Evolutionary conservation across 176 grass and related monocot species (phyloP), one percentile per base, ranked within the genome.

Genomic region (Panicum miliaceum): DNA sequence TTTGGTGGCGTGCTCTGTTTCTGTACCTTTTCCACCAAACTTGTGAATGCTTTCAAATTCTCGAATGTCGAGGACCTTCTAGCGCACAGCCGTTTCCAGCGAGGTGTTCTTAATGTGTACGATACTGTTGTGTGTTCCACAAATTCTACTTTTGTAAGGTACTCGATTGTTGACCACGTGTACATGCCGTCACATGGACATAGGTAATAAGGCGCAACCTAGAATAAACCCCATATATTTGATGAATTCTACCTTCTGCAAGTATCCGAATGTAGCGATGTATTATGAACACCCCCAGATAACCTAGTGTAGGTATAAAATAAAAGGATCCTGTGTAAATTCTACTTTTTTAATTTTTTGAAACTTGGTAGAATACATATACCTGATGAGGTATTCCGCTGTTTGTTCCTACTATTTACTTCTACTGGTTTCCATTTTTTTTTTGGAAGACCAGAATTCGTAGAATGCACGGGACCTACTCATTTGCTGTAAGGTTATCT

Each of bases 191-290:
- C 22, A 81, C 22, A 41, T 68, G 36, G 9, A 41, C 34, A 26
- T 68, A 67, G 62, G 27, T 68, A 27, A 40, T 53, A 53, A 35
- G 20, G 64, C 8, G 35, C 29, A 66, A 50, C 10, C 43, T 79
- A 79, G 42, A 65, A 64, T 14, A 66, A 66, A 13, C 43, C 45
- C 45, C 69, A 72, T 72, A 51, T 36, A 52, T 51, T 80, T 34
- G 3, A 52, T 29, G 10, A 68, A 26, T 47, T 50, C 60, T 63
- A 52, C 46, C 62, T 38, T 80, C 37, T 52, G 12, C 29, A 53
- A 52, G 20, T 53, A 68, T 68, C n/a, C 36, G 22, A 68, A 53
- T 53, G 46, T 23, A 80, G 19, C 19, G 4, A 67, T 37, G 46
- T 80, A 34, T 36, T 34, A 7, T 66, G 12, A 35, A 66, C 13